Base-by-base conservation (phyloP, 108 stramenopile species). In the Cylindrotheca closterium region DNA sequence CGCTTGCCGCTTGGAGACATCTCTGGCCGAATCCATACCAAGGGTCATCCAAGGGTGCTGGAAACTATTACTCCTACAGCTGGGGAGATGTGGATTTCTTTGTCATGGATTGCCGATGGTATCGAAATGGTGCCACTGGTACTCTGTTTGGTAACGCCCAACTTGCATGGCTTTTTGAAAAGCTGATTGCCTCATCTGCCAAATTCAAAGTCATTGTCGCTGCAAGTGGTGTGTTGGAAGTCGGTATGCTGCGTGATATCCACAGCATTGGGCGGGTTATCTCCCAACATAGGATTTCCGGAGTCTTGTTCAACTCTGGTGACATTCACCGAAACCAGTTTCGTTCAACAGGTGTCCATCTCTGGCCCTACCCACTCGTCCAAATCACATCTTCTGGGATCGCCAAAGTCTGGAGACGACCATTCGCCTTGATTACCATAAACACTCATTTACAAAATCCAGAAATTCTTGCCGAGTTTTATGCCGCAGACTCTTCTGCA, bases 291-390 rank as follows among this genome's bases (percentile, higher is more conserved):
- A 17, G 46, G 18, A 72, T 72, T n/a, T 23, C 42, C 22, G 71
- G 71, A 7, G 71, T 72, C n/a, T 12, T 72, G 4, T 72, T 72
- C 27, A 52, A 63, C 37, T 52, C 71, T 17, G 71, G 71, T 7
- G 71, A 72, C 48, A 72, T 72, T 31, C 71, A 72, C 31, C 55
- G 71, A 18, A 72, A 72, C 45, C 63, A 72, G 31, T 72, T 62
- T 48, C 63, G 58, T n/a, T 23, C 52, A 22, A 3, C 7, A 28
- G 49, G 50, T 3, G 24, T 24, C 17, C 33, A 25, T 0, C 8
- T 18, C 22, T 72, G 62, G 30, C 71, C 71, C 22, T 72, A 72
- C 32, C 62, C 62, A 21, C 28, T 72, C 30, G 58, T 28, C 1
- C 71, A 72, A 51, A 64, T 72, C 28, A 58, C 63, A 21, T 63